phyloP scores from a whole-genome alignment of 495 filamentous ascomycete genomes.

The Xylaria palmicola region DNA sequence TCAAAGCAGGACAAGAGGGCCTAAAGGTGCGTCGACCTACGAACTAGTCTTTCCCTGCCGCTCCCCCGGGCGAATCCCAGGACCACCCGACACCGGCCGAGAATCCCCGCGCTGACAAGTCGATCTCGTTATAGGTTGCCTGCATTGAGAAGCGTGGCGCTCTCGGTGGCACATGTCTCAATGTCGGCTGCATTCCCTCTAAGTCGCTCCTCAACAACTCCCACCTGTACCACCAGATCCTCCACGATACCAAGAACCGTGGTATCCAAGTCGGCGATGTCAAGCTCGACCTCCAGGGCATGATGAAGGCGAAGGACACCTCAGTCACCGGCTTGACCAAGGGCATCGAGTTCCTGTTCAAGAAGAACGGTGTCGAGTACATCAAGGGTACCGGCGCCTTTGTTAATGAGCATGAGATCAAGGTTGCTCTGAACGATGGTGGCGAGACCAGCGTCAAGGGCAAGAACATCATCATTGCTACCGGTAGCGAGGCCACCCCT shows the following conservation, averaged over 20 bases:
- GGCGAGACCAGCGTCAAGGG: constrained; percentile 78
- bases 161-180: constrained; percentile 95
- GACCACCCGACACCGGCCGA: not conserved
- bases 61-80: not conserved
- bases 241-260: constrained; percentile 95
- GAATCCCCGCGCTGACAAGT: constrained; percentile 16
- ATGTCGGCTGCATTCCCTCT: constrained; percentile 98
- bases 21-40: constrained; percentile 66
- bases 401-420: constrained; percentile 85
- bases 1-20: constrained; percentile 97
- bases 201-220: constrained; percentile 99
- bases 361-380: constrained; percentile 98
- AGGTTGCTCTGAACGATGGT: constrained; percentile 84
- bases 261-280: constrained; percentile 94
- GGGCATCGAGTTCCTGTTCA: constrained; percentile 95
- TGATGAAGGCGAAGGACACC: constrained; percentile 97
- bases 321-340: constrained; percentile 90
- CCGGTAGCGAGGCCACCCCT: constrained; percentile 88
- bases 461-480: constrained; percentile 98
- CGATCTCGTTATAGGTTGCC: constrained; percentile 62
- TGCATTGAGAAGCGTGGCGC: constrained; percentile 98
- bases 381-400: constrained; percentile 89
- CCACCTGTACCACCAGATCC: constrained; percentile 94
- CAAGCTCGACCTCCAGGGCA: constrained; percentile 87
- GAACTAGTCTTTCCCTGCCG: not conserved